Evolutionary conservation across 2,329 filamentous ascomycete species (phyloP).

Genomic region (Clonostachys rhizophaga): DNA sequence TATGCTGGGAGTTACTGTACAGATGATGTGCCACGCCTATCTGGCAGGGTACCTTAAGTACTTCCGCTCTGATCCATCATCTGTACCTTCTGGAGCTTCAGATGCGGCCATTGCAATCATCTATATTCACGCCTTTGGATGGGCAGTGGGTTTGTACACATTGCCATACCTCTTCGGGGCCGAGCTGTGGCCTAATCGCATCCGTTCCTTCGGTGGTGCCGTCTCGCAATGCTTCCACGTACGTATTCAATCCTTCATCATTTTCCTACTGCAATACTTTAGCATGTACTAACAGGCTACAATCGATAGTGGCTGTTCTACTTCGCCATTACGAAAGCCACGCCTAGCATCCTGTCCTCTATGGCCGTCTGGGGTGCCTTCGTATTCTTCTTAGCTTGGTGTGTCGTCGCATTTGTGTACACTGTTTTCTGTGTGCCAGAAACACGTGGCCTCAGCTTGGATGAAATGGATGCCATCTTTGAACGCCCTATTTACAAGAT

Average conservation of each 20-base stretch:
- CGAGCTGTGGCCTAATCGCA: conserved; percentile 38
- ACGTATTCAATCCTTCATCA: too few species aligned
- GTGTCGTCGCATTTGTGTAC: too few species aligned
- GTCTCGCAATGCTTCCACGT: conserved; percentile 18
- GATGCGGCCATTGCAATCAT: conserved; percentile 34
- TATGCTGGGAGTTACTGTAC: conserved; percentile 15
- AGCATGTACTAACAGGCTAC: too few species aligned
- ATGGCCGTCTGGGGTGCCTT: too few species aligned
- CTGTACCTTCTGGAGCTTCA: conserved; percentile 14
- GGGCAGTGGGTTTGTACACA: conserved; percentile 23
- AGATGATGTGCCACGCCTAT: conserved; percentile 13
- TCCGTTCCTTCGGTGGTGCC: conserved; percentile 36
- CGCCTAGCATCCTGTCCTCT: too few species aligned
- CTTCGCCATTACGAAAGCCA: too few species aligned
- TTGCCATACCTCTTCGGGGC: conserved; percentile 38
- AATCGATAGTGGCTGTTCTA: too few species aligned
- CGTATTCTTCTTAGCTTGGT: too few species aligned
- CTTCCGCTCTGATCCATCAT: conserved; percentile 9
- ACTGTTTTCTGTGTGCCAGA: too few species aligned
- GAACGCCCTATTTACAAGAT: conserved; percentile 16
- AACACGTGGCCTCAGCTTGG: too few species aligned
- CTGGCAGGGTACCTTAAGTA: conserved; percentile 28
- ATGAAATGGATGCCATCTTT: too few species aligned
- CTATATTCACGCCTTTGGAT: conserved; percentile 39
- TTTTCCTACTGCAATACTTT: too few species aligned